Evolutionary conservation across 345 rosid genomes (phyloP), one percentile per base, ranked within the genome.

Genomic region (Moricandia moricandioides): DNA sequence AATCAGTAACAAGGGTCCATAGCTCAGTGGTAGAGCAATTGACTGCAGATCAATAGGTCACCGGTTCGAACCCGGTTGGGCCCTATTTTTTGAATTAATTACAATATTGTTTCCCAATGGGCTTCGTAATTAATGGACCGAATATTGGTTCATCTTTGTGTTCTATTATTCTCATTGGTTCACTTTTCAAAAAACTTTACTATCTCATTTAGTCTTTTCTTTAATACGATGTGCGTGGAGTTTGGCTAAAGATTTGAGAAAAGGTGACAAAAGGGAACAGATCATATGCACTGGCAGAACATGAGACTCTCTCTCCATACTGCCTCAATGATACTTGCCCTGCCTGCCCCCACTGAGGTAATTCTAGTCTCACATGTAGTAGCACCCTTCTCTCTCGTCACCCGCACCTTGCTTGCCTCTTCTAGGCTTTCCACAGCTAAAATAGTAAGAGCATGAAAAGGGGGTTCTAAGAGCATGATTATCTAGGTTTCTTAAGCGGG

Each of bases 21-120:
- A 84, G 91, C 90, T 91, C 90, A 86, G 93, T 86, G 89, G 95
- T 89, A 86, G 95, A 89, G 91, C 90, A 88, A 85, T 88, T 89
- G 90, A 86, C 91, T 89, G 85, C 86, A 85, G 91, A 86, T 89
- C 89, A 87, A 86, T 85, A 87, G 94, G 91, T 87, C 95, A 83
- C 80, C 77, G 86, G 86, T 82, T 83, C 84, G 80, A 80, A 73
- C 82, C 80, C 85, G 80, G 83, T 81, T 76, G 88, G 84, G 86
- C 86, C 83, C 82, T 73, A 0, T 0, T 8, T 45, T 5, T 13
- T 45, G 2, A 0, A 3, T 13, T 13, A 40, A 3, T 40, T 1
- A 8, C n/a, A 47, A 5, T 13, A 11, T 43, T 40, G 47, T 11
- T 40, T 40, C 13, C 6, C 0, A 13, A 43, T 43, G 49, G 49